Evolutionary conservation across 2,329 filamentous ascomycete genomes (phyloP), one percentile per base, ranked within the genome.

Genomic region (Penicillium hordei): DNA sequence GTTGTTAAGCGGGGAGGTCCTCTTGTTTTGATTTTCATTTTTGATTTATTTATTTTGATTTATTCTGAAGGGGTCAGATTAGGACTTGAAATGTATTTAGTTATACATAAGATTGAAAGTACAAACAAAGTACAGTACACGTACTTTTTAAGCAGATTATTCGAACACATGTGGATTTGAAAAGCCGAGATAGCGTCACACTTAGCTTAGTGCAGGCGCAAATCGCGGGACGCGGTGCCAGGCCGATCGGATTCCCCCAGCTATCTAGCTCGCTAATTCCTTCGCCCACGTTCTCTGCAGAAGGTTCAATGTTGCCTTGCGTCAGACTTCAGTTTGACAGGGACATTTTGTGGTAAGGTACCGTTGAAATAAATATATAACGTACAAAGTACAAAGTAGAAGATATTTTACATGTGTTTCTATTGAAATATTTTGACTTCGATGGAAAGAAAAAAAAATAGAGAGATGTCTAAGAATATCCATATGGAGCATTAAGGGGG

Each of bases 391-490:
- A 27, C 9, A 10, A 12, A 44, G 25, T 27, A 19, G 17, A 13
- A 31, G 25, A 33, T 46, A 33, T 8, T 19, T 46, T 6, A 25
- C 17, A 17, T 8, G 17, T 44, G n/a, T 5, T 23, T 4, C 8
- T 19, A n/a, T 42, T 15, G 15, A 12, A 50, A 27, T 9, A 39
- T 50, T 27, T 36, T 39, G 15, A 21, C 48, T n/a, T 9, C n/a
- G n/a, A n/a, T n/a, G n/a, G n/a, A n/a, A n/a, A n/a, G 51, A 12
- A 15, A 15, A 27, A 33, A 33, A 33, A 33, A 33, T 50, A 46
- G 31, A 38, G 46, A 43, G 46, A 53, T 57, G 49, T 53, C 55
- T 57, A 57, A 48, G 49, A 57, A 57, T 57, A 52, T 50, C 54
- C 25, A 27, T 9, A 54, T 54, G 52, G 52, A 40, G 55, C 34